These are phyloP conservation scores for Boletus rubroflammeus DNA, from an alignment of 768 basidiomycete species.

Conservation along the genomic window DNA sequence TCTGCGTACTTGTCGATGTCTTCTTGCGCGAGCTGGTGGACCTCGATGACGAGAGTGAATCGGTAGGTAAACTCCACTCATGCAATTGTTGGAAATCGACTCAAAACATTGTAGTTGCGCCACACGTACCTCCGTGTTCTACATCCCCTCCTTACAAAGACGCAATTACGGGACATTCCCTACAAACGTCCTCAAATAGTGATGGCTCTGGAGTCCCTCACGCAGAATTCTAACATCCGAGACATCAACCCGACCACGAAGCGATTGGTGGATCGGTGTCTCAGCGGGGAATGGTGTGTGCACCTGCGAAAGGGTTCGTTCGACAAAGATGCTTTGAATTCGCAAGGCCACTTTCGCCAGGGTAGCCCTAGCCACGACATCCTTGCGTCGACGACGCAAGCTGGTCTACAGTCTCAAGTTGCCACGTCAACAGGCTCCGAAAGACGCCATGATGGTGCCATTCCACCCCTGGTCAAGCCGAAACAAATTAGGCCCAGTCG, in stretches of 20 bases:
- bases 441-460: constrained; percentile 21
- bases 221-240: constrained; percentile 69
- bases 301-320: constrained; percentile 48
- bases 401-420: constrained; percentile 2
- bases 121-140: constrained; percentile 97
- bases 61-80: constrained; percentile 48
- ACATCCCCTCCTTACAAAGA: constrained; percentile 91
- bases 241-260: constrained; percentile 86
- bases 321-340: constrained; percentile 25
- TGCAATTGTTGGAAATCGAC: constrained; percentile 1
- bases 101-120: constrained; percentile 54
- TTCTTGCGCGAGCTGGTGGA: constrained; percentile 93
- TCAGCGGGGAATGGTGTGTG: constrained; percentile 83
- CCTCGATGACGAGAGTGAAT: constrained; percentile 90
- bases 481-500: constrained; percentile 59
- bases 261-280: constrained; percentile 88
- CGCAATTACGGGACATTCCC: constrained; percentile 77
- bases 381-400: constrained; percentile 36
- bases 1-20: constrained; percentile 94
- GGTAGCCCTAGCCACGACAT: constrained; percentile 45
- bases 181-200: constrained; percentile 94
- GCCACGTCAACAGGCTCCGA: constrained; percentile 4
- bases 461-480: constrained; percentile 25
- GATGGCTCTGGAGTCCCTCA: constrained; percentile 72
- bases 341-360: constrained; percentile 31